Evolutionary conservation across 176 grass and related monocot genomes (phyloP), one percentile per base, ranked within the genome.

Genomic region (Pontederia paniculata): DNA sequence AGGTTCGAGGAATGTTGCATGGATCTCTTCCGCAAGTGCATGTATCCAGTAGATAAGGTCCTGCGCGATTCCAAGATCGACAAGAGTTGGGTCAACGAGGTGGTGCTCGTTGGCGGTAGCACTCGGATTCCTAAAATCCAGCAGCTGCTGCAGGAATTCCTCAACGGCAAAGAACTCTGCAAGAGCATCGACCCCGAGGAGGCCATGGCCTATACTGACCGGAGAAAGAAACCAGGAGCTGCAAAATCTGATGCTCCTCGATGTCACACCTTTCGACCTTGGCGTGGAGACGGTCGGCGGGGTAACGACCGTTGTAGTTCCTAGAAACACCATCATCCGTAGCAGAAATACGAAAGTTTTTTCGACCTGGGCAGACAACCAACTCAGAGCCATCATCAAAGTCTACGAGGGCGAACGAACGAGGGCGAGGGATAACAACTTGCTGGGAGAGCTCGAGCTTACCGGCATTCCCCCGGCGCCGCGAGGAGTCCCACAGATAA

Each of bases 181-280:
- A 87, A 89, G 91, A 97, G 77, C 65, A 97, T 97, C 77, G 90
- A 97, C 68, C 91, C 91, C 15, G 91, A 97, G 14, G 91, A 97
- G 82, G 91, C 86, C 9, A 80, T 97, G 25, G 68, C 55, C 21
- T 51, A 60, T 71, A 19, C 55, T 71, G 15, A 60, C 21, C 10
- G 55, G 68, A 2, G 68, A 71, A 44, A 55, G 53, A 10, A 23
- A 71, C 23, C 55, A 71, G 45, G 60, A 71, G 23, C 55, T 71
- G 55, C 68, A 71, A n/a, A 55, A 71, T 25, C n/a, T 71, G 44
- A 54, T 71, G n/a, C 68, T 71, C 5, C 68, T 71, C 21, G 55
- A 60, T 46, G 55, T 71, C 45, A 50, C 68, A 6, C 68, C 55
- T 16, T 55, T 60, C 1, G 50, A 23, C 55, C 68, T 71, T 11